A percentile compares a stretch with the other conserved stretches of the same genome.
Evolutionary conservation across 1,139 yeast species (phyloP).

Genomic region (Kluyveromyces sp.): DNA sequence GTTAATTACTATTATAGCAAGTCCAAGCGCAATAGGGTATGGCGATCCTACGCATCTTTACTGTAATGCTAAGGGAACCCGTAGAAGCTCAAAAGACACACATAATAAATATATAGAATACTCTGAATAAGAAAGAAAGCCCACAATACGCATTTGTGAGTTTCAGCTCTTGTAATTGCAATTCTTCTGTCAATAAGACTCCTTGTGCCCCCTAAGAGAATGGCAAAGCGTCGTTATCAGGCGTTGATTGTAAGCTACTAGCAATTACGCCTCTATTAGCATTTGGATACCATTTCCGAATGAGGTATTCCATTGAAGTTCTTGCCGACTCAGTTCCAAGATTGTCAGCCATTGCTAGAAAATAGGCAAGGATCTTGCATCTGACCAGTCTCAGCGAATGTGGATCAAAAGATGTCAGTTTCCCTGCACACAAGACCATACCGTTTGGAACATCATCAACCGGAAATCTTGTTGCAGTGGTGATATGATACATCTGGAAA

Average conservation of each 20-base stretch:
- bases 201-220: background rate
- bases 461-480: constrained; percentile 8
- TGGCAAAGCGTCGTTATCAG: background rate
- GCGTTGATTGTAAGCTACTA: too few relatives aligned
- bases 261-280: background rate
- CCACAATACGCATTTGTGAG: too few relatives aligned
- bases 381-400: background rate
- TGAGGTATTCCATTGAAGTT: constrained; percentile 1
- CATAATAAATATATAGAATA: too few relatives aligned
- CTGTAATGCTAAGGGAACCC: too few relatives aligned
- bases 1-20: too few relatives aligned
- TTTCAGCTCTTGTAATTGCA: too few relatives aligned
- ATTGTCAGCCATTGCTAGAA: background rate
- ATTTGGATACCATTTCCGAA: constrained; percentile 2
- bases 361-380: constrained; percentile 3
- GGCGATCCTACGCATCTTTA: too few relatives aligned
- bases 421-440: constrained; percentile 4
- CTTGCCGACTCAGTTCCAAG: constrained; percentile 4
- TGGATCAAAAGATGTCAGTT: background rate
- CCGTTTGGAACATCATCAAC: constrained; percentile 10
- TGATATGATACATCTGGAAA: constrained; percentile 5
- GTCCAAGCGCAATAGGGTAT: too few relatives aligned
- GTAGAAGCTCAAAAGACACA: too few relatives aligned
- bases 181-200: too few relatives aligned
- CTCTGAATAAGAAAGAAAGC: too few relatives aligned